Conservation (phyloP, 768 basidiomycete genomes). For the Daedalea quercina region DNA sequence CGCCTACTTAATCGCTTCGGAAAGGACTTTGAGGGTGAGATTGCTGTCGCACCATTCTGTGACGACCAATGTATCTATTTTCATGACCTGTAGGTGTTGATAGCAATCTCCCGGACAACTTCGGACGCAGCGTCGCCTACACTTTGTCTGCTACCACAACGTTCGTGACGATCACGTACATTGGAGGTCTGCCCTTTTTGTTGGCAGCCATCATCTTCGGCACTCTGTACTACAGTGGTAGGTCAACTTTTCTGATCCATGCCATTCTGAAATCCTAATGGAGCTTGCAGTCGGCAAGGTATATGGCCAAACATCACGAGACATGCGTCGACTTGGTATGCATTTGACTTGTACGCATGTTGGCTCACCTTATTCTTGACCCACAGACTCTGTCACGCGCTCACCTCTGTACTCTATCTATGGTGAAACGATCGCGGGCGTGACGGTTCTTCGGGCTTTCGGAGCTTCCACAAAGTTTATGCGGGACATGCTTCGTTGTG, state of each 20-base stretch:
- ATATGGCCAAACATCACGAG: constrained; percentile 71
- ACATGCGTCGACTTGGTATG: constrained; percentile 73
- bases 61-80: too few species aligned
- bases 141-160: constrained; percentile 67
- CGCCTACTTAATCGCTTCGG: constrained; percentile 80
- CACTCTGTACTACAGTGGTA: constrained; percentile 66
- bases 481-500: constrained; percentile 75
- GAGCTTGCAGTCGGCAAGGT: constrained; percentile 31
- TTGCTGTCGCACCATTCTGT: neutral
- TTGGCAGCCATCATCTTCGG: constrained; percentile 51
- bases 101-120: constrained; percentile 77
- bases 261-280: neutral
- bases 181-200: constrained; percentile 76
- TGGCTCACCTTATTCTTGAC: neutral
- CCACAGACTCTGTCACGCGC: constrained; percentile 34
- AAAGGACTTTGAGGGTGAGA: constrained; percentile 77
- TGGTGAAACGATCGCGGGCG: constrained; percentile 46
- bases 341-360: constrained; percentile 13
- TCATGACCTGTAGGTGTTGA: constrained; percentile 61
- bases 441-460: constrained; percentile 67
- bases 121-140: constrained; percentile 72
- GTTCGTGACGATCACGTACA: constrained; percentile 63
- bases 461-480: constrained; percentile 85
- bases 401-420: constrained; percentile 47
- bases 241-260: constrained; percentile 19